Base-by-base conservation (phyloP, 2,329 filamentous ascomycete species). In the Cercospora nicotianae region DNA sequence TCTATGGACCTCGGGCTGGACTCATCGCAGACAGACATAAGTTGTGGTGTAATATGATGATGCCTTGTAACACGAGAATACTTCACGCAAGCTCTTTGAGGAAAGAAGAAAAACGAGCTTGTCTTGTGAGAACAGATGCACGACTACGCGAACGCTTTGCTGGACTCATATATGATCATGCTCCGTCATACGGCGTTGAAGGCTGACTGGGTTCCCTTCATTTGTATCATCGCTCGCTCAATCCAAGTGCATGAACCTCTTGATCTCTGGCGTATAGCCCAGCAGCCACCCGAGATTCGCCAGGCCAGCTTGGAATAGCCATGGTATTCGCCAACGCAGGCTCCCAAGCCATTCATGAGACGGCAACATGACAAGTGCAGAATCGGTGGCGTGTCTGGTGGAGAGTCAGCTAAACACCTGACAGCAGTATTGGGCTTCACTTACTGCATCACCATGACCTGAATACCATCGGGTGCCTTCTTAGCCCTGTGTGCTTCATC, bases 191-290 rank as follows among this genome's bases (percentile, higher is more conserved):
- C 13, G 33, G 33, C 12, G 4, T 36, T 36, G 33, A 12, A 13
- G 33, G 12, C 33, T 36, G 33, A 36, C 33, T 36, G 13, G 33
- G 1, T 13, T 13, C 33, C 12, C 33, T 36, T 16, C 33, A 36
- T 16, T 20, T 20, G 45, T 13, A 12, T 51, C 3, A 51, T 23
- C n/a, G 3, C 20, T 28, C 28, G 28, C 30, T 59, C 55, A 59
- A 5, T 59, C 55, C 9, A 33, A 9, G 16, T 59, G 42, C 61
- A 63, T 63, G 28, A 53, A 63, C 13, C 45, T 55, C 45, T 53
- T 55, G 48, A 63, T 63, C 28, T 53, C 61, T 36, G 61, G 61
- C n/a, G 61, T 63, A 33, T 63, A 63, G 9, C 61, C 61, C 23
- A 63, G 13, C 23, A 31, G 48, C 23, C 18, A 13, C 13, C 39